A percentile compares a stretch with the other conserved stretches of the same genome.
These are phyloP conservation scores for Leccinum glutinopallens DNA, from an alignment of 1,284 basidiomycete genomes.

Conservation along the genomic window DNA sequence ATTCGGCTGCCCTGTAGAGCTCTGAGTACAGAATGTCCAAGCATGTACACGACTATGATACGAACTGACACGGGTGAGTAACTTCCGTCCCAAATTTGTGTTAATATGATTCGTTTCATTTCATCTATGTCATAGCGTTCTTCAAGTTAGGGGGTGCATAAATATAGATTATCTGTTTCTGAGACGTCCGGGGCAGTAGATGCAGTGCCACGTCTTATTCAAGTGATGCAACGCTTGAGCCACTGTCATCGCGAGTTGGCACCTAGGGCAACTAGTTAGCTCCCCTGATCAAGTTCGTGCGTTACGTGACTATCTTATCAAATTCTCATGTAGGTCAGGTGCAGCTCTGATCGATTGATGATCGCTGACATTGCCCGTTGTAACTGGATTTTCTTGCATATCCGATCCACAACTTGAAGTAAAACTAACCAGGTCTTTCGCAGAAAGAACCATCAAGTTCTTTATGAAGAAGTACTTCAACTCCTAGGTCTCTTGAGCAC, in stretches of 20 bases:
- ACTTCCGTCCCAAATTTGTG: not conserved
- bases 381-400: not conserved
- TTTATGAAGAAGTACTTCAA: not conserved
- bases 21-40: not conserved
- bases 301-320: not conserved
- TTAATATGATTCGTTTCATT: not conserved
- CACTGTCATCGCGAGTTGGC: not conserved
- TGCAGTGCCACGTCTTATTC: not conserved
- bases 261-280: not conserved
- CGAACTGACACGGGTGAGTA: not conserved
- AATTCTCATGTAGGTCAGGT: not conserved
- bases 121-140: no score
- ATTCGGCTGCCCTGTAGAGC: no score
- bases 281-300: not conserved
- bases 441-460: not conserved
- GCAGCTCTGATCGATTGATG: not conserved
- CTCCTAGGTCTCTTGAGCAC: not conserved
- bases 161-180: not conserved
- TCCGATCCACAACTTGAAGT: not conserved
- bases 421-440: not conserved
- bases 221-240: not conserved
- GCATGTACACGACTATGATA: not conserved
- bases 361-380: not conserved
- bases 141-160: constrained; percentile 18
- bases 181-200: not conserved